Percentiles rank a stretch among this genome's conserved stretches.
Evolutionary conservation across 305 asterid species (phyloP).

Genomic region (Solanum chacoense): DNA sequence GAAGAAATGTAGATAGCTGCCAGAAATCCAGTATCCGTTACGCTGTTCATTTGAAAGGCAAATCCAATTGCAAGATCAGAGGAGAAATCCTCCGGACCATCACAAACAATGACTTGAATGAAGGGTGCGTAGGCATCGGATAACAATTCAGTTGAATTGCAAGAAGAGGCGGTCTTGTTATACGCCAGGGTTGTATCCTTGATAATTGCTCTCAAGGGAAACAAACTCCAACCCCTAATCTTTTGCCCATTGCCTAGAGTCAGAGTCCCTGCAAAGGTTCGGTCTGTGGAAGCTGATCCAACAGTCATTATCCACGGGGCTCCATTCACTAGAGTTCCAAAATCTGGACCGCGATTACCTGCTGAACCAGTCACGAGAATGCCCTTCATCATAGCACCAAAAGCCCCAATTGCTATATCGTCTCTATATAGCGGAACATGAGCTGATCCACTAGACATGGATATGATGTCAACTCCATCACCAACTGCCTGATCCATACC

Average conservation of each 20-base stretch:
- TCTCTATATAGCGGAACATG: neutral
- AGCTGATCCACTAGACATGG: neutral
- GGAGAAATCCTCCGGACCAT: neutral
- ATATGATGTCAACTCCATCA: neutral
- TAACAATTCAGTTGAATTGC: neutral
- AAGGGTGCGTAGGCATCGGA: no score
- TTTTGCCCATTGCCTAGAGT: slow-evolving; percentile 1
- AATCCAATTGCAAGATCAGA: neutral
- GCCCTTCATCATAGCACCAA: slow-evolving; percentile 9
- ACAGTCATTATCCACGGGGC: slow-evolving; percentile 4
- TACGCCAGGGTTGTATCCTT: neutral
- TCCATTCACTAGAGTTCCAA: neutral
- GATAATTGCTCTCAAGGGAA: neutral
- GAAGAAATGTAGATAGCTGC: neutral
- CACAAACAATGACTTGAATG: neutral
- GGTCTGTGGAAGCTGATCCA: neutral
- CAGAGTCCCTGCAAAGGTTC: neutral
- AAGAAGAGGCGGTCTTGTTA: neutral
- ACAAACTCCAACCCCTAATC: neutral
- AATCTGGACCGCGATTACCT: neutral
- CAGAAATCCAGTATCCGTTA: neutral
- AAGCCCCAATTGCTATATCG: slow-evolving; percentile 1
- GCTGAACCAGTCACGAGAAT: slow-evolving; percentile 5
- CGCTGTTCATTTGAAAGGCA: neutral
- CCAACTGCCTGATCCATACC: neutral